Evolutionary conservation across 371 early-diverging fungal species (phyloP).

Genomic region (Gilbertella persicaria): DNA sequence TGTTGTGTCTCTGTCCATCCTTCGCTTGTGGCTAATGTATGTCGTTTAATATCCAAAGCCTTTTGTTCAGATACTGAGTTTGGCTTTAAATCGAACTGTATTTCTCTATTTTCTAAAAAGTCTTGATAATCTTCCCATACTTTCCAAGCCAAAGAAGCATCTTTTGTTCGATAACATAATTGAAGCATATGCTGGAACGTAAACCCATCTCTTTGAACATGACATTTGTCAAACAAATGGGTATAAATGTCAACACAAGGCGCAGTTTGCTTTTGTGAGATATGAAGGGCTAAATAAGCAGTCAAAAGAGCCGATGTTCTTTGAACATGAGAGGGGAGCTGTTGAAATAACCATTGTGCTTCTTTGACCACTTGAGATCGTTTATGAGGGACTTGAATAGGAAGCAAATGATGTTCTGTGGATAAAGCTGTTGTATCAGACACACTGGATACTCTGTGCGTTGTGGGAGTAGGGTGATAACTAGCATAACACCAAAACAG

Average conservation of each 20-base stretch:
- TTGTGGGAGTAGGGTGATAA: constrained; percentile 27
- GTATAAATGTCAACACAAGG: constrained; percentile 52
- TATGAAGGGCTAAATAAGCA: constrained; percentile 60
- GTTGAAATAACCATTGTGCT: constrained; percentile 42
- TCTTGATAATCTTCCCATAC: constrained; percentile 59
- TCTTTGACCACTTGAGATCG: constrained; percentile 44
- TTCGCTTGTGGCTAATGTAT: constrained; percentile 22
- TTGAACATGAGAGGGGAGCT: constrained; percentile 31
- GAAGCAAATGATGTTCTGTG: constrained; percentile 18
- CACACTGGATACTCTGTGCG: constrained; percentile 1
- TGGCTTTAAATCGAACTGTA: not conserved
- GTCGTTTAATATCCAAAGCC: constrained; percentile 6
- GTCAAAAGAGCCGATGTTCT: constrained; percentile 58
- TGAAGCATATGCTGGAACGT: constrained; percentile 57
- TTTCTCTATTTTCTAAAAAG: constrained; percentile 34
- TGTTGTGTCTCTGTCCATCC: constrained; percentile 46
- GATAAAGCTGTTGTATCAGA: not conserved
- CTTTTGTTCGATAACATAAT: constrained; percentile 49
- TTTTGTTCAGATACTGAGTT: constrained; percentile 19
- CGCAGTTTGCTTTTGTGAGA: constrained; percentile 53
- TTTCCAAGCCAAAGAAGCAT: constrained; percentile 48
- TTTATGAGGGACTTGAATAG: constrained; percentile 38
- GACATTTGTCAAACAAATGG: constrained; percentile 42
- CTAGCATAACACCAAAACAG: constrained; percentile 70
- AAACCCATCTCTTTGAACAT: constrained; percentile 53